Conservation (phyloP, 2,329 filamentous ascomycete species). For the Blastomyces parvus region DNA sequence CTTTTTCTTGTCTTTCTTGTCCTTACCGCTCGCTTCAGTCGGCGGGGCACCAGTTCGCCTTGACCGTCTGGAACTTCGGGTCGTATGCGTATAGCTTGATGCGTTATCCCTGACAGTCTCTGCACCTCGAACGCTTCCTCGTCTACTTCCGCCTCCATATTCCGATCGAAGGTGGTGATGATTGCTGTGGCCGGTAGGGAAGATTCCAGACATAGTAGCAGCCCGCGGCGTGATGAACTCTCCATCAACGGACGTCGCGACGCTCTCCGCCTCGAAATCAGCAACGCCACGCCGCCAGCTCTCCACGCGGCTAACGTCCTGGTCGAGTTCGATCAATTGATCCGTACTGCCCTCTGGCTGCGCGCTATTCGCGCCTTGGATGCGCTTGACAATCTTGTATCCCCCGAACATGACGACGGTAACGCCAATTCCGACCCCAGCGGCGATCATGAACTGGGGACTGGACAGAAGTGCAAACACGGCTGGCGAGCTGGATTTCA, state of each 20-base stretch:
- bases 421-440: constrained; percentile 79
- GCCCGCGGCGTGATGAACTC: constrained; percentile 56
- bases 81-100: constrained; percentile 12
- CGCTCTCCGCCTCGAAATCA: constrained; percentile 44
- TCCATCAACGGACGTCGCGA: constrained; percentile 54
- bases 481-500: constrained; percentile 75
- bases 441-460: constrained; percentile 90
- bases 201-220: constrained; percentile 38
- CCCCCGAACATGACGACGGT: constrained; percentile 93
- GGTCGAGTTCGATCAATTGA: constrained; percentile 47
- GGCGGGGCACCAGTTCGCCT: constrained; percentile 14
- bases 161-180: constrained; percentile 19
- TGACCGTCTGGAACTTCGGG: constrained; percentile 18
- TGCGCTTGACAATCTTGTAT: constrained; percentile 92
- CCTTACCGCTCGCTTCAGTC: constrained; percentile 22
- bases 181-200: constrained; percentile 25
- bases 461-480: constrained; percentile 79
- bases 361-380: constrained; percentile 39
- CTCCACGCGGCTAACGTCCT: constrained; percentile 47
- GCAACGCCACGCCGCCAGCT: constrained; percentile 55
- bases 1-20: constrained; percentile 20
- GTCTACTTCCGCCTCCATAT: constrained; percentile 17
- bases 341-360: constrained; percentile 36
- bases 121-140: constrained; percentile 17
- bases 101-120: constrained; percentile 14